phyloP scores from a whole-genome alignment of 805 yeast species.

The Lipomyces starkeyi region DNA sequence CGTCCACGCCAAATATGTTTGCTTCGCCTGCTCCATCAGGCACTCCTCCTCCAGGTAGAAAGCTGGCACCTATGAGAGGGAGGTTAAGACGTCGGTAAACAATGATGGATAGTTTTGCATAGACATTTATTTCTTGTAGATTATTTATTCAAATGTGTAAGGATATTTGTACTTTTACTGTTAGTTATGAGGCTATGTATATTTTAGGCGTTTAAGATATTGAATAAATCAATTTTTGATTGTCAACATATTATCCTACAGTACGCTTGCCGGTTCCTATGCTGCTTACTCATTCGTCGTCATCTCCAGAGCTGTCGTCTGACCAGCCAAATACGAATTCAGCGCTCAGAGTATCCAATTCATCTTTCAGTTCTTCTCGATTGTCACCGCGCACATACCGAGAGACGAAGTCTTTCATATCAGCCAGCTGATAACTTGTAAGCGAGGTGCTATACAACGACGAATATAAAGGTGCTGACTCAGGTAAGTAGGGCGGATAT shows the following conservation, averaged over 20 bases:
- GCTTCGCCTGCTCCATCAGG: conserved; percentile 24
- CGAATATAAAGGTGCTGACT: conserved; percentile 1
- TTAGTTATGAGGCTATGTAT: not conserved
- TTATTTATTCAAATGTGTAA: not conserved
- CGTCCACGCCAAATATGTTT: conserved; percentile 25
- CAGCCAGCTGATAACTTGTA: conserved; percentile 7
- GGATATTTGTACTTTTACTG: not conserved
- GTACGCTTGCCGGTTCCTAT: not conserved
- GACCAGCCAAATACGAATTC: conserved; percentile 61
- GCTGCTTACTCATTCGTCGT: not conserved
- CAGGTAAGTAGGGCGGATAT: conserved; percentile 1
- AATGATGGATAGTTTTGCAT: conserved; percentile 7
- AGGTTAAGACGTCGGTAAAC: conserved; percentile 14
- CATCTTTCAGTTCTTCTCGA: conserved; percentile 59
- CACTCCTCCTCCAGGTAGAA: conserved; percentile 30
- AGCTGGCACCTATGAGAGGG: conserved; percentile 34
- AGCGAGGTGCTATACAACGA: not conserved
- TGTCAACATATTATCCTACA: not conserved
- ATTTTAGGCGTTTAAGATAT: not conserved
- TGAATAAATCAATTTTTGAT: not conserved
- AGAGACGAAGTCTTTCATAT: conserved; percentile 18
- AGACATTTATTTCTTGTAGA: not conserved
- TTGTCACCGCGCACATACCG: conserved; percentile 52
- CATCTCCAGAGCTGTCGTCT: conserved; percentile 44
- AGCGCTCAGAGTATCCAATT: conserved; percentile 51